Evolutionary conservation across 495 filamentous ascomycete genomes (phyloP), one percentile per base, ranked within the genome.

Genomic region (Xylaria bambusicola): DNA sequence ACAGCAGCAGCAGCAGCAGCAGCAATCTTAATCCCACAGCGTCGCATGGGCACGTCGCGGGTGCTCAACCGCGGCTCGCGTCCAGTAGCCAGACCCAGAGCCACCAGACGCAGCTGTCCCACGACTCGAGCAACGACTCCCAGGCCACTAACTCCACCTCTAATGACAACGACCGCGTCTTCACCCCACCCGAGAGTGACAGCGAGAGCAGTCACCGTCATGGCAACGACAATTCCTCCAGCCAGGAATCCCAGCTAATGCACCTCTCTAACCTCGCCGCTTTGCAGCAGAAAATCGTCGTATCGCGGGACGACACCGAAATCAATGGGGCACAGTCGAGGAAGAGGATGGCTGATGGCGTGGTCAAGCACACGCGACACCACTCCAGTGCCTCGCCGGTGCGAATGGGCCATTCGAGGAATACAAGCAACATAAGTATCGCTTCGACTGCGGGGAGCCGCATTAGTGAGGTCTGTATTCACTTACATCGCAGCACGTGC

Each of bases 391-490:
- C 65, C 53, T 74, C 77, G 50, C 69, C 76, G 41, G 61, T 74
- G 9, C 71, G 73, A 24, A 62, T 61, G 40, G 71, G 81, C 48
- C 89, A 91, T 63, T 89, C 88, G 15, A 82, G 86, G 69, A 92
- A 82, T 63, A 84, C 83, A 46, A 90, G 88, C 68, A 78, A 81
- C 35, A 73, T 84, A 35, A 81, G 78, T 67, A 52, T 78, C 47
- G 81, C 84, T 21, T 82, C 80, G 27, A 78, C 72, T 4, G 73
- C 81, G 50, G 79, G 80, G 38, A 88, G 80, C 63, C 86, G 83
- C 65, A 88, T 92, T 66, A 86, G 86, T 69, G 89, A 92, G 82
- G 90, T 91, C 82, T 67, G 72, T 75, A 20, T 60, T 56, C 56
- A 6, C 8, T 15, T 2, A 2, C 29, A 10, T 10, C 29, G 29